A percentile compares a stretch with the other conserved stretches of the same genome.
These are phyloP conservation scores for Monosporascus sp. DNA, from an alignment of 2,329 filamentous ascomycete genomes.

Conservation along the genomic window DNA sequence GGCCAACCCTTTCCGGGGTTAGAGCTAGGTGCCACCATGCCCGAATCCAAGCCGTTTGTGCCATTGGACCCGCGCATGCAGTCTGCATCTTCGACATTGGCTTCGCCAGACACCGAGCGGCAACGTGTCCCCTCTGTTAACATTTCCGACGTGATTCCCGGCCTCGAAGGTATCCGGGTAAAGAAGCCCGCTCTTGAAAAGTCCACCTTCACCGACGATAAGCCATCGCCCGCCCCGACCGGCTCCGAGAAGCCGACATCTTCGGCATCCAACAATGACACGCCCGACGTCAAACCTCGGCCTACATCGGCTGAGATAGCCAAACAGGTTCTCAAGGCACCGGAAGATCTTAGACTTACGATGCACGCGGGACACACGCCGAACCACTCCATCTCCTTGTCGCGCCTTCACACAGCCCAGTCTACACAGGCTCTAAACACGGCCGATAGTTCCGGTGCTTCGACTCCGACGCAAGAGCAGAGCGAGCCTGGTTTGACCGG, in stretches of 20 bases:
- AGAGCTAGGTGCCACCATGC: slow-evolving; percentile 21
- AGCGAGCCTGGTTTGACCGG: slow-evolving; percentile 10
- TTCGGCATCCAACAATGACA: slow-evolving; percentile 24
- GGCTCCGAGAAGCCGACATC: slow-evolving; percentile 23
- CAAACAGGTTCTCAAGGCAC: slow-evolving; percentile 39
- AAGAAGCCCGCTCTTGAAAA: slow-evolving; percentile 48
- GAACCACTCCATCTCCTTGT: slow-evolving; percentile 49
- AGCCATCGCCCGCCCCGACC: slow-evolving; percentile 16
- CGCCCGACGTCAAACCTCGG: slow-evolving; percentile 16
- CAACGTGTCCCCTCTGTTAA: slow-evolving; percentile 45
- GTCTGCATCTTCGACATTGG: slow-evolving; percentile 24
- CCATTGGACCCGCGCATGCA: slow-evolving; percentile 42
- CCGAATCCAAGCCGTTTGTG: slow-evolving; percentile 31
- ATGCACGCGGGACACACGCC: slow-evolving; percentile 61
- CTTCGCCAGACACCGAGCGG: slow-evolving; percentile 17
- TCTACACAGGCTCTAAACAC: slow-evolving; percentile 35
- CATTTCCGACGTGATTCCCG: slow-evolving; percentile 51
- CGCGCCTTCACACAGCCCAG: slow-evolving; percentile 40
- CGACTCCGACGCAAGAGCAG: slow-evolving; percentile 28
- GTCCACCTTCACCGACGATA: slow-evolving; percentile 41
- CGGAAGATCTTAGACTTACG: slow-evolving; percentile 46
- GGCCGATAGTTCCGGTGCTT: slow-evolving; percentile 33
- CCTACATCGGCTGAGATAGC: slow-evolving; percentile 36
- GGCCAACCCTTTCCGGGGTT: slow-evolving; percentile 15
- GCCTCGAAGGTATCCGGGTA: slow-evolving; percentile 54